These are phyloP conservation scores for Colletotrichum caudatum DNA, from an alignment of 2,329 filamentous ascomycete species.

Conservation along the genomic window DNA sequence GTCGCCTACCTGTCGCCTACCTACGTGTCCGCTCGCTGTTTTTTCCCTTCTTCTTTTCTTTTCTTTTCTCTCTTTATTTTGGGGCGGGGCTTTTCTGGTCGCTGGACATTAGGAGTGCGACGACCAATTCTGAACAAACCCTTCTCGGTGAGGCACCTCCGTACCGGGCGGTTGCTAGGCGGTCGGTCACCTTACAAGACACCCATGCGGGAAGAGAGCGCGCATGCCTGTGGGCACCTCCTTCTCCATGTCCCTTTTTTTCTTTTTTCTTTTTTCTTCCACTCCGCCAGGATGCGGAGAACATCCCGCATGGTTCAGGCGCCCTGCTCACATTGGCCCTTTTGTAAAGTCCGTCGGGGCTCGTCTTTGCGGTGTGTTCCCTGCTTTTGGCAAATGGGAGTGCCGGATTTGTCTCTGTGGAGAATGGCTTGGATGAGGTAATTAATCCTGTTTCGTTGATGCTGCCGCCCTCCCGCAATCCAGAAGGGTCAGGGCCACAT, in stretches of 20 bases:
- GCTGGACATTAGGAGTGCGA: not conserved
- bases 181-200: not conserved
- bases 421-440: conserved; percentile 31
- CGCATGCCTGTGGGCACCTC: not conserved
- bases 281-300: not conserved
- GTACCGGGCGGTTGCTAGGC: not conserved
- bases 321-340: conserved; percentile 27
- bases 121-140: not conserved
- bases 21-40: not conserved
- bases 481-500: not conserved
- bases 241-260: not conserved
- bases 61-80: too few relatives aligned
- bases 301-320: conserved; percentile 3
- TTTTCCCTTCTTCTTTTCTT: too few relatives aligned
- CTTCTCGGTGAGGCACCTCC: conserved; percentile 10
- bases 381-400: conserved; percentile 5
- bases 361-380: conserved; percentile 1
- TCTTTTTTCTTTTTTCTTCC: not conserved
- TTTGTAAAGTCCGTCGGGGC: conserved; percentile 28
- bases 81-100: not conserved
- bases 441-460: conserved; percentile 21
- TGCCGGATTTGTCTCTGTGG: conserved; percentile 24
- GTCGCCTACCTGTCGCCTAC: not conserved
- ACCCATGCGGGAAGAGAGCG: conserved; percentile 4
- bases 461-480: not conserved